Evolutionary conservation across 2,329 filamentous ascomycete genomes (phyloP).

Genomic region (Monilinia fructicola): DNA sequence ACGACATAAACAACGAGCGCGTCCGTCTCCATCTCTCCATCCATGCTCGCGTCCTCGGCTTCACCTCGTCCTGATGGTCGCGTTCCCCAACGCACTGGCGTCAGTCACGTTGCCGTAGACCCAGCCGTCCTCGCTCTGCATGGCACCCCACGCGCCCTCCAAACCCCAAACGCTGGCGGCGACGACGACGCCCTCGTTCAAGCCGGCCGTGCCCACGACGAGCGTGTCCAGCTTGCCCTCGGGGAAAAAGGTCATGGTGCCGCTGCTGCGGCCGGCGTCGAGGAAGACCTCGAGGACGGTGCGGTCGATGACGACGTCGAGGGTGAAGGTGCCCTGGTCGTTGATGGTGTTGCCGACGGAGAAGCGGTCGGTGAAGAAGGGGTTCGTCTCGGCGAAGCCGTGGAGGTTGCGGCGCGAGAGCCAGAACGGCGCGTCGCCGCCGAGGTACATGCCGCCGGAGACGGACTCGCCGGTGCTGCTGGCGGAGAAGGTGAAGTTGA

Average conservation of each 20-base stretch:
- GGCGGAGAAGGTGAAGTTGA: conserved; percentile 55
- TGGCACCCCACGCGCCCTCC: conserved; percentile 42
- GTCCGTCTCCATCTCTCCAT: not conserved
- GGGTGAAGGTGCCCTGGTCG: conserved; percentile 31
- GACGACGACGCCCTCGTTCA: conserved; percentile 35
- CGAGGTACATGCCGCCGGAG: conserved; percentile 50
- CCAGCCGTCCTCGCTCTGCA: conserved; percentile 29
- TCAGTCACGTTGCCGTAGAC: conserved; percentile 35
- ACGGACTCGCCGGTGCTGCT: conserved; percentile 51
- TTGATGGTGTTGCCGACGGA: conserved; percentile 31
- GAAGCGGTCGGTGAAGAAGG: conserved; percentile 58
- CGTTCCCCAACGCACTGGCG: not conserved
- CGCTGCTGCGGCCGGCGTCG: conserved; percentile 51
- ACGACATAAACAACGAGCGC: too few species aligned
- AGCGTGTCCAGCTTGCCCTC: conserved; percentile 41
- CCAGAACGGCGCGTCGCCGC: conserved; percentile 51
- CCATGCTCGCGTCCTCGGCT: not conserved
- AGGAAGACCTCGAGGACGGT: conserved; percentile 57
- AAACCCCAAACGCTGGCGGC: conserved; percentile 43
- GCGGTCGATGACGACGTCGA: conserved; percentile 54
- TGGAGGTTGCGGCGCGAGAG: conserved; percentile 50
- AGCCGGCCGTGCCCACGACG: conserved; percentile 31
- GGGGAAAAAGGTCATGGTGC: conserved; percentile 53
- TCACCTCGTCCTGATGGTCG: not conserved
- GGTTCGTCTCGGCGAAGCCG: conserved; percentile 47